phyloP scores from a whole-genome alignment of 2,329 filamentous ascomycete genomes.

The Paracamarosporium sp. region DNA sequence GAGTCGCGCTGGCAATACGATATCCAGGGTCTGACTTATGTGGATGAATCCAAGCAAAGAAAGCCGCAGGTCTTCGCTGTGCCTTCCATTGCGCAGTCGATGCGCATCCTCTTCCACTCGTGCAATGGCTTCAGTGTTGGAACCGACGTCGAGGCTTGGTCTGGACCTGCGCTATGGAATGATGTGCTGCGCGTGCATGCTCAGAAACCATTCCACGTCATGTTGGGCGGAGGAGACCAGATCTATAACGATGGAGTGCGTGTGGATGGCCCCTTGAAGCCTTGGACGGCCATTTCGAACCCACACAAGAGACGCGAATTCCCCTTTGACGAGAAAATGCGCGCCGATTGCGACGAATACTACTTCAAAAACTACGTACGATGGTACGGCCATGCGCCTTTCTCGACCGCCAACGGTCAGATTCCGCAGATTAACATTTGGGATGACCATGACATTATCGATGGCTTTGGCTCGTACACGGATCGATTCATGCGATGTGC shows the following conservation, averaged over 20 bases:
- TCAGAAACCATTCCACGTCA: conserved; percentile 68
- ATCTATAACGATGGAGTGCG: conserved; percentile 80
- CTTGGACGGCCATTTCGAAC: conserved; percentile 67
- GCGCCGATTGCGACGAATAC: conserved; percentile 65
- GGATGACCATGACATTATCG: conserved; percentile 72
- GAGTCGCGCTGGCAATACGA: conserved; percentile 83
- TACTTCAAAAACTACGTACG: conserved; percentile 68
- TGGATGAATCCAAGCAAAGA: conserved; percentile 52
- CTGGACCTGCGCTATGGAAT: conserved; percentile 68
- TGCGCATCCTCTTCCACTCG: conserved; percentile 74
- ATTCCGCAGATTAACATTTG: conserved; percentile 71
- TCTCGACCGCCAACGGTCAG: conserved; percentile 65
- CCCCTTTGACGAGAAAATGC: conserved; percentile 70
- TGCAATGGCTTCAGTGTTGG: conserved; percentile 74
- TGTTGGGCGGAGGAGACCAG: conserved; percentile 92
- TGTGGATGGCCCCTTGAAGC: conserved; percentile 78
- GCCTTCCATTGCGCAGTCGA: conserved; percentile 66
- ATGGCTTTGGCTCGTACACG: conserved; percentile 71
- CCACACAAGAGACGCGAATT: conserved; percentile 66
- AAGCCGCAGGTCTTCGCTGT: conserved; percentile 58
- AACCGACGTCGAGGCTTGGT: conserved; percentile 68
- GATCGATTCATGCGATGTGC: conserved; percentile 71
- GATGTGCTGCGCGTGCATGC: conserved; percentile 68
- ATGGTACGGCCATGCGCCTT: conserved; percentile 74
- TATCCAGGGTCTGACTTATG: conserved; percentile 70